Percentiles rank a stretch among this genome's conserved stretches.
phyloP scores from a whole-genome alignment of 169 alveolate species.

The Cryptosporidium ubiquitum region DNA sequence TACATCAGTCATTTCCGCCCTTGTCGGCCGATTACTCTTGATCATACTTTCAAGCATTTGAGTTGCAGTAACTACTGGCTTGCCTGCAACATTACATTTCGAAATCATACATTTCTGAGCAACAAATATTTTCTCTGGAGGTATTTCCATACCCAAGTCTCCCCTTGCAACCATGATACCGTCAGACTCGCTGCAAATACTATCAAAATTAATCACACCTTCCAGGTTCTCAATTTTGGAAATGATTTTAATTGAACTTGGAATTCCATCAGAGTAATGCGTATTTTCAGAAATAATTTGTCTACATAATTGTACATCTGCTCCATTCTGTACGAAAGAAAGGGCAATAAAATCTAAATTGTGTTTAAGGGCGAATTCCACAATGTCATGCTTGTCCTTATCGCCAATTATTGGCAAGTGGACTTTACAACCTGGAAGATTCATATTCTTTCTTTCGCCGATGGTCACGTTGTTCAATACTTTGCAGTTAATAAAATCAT shows the following conservation, averaged over 20 bases:
- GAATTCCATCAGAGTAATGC: slow-evolving; percentile 79
- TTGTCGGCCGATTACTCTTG: slow-evolving; percentile 96
- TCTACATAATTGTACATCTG: slow-evolving; percentile 82
- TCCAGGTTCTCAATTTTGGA: slow-evolving; percentile 97
- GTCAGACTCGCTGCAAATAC: slow-evolving; percentile 93
- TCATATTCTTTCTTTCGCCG: slow-evolving; percentile 97
- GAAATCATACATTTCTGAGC: slow-evolving; percentile 97
- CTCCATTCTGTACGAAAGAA: slow-evolving; percentile 87
- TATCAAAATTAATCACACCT: slow-evolving; percentile 95
- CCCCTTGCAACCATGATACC: slow-evolving; percentile 99
- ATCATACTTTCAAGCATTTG: slow-evolving; percentile 98
- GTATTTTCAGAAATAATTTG: slow-evolving; percentile 80
- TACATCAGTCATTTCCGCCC: slow-evolving; percentile 99
- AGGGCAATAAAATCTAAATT: slow-evolving; percentile 95
- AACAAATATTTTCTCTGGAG: slow-evolving; percentile 96
- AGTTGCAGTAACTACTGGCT: slow-evolving; percentile 98
- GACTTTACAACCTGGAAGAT: slow-evolving; percentile 97
- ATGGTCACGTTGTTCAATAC: slow-evolving; percentile 92
- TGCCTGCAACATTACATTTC: slow-evolving; percentile 93
- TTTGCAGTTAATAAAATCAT: slow-evolving; percentile 84
- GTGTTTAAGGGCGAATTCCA: slow-evolving; percentile 96
- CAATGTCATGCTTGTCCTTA: slow-evolving; percentile 95
- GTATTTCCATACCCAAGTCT: slow-evolving; percentile 98
- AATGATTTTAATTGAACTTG: slow-evolving; percentile 94
- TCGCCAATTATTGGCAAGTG: slow-evolving; percentile 97